Base-by-base conservation (phyloP, 1,284 basidiomycete genomes). In the Ustilago hordei region DNA sequence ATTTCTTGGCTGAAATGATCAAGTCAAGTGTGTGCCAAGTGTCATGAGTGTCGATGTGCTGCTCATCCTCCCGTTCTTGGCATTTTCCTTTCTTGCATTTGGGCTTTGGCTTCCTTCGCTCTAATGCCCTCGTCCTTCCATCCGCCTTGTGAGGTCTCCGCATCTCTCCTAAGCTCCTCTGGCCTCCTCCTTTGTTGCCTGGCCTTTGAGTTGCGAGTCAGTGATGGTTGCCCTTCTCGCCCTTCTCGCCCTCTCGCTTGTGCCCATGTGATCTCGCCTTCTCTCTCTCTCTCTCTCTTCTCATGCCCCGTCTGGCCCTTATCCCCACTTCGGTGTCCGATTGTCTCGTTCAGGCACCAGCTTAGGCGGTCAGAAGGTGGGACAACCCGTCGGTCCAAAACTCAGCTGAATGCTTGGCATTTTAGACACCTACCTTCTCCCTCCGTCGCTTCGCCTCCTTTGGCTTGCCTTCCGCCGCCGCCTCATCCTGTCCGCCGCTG, bases 321-420 rank as follows among this genome's bases (percentile, higher is more conserved):
- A 38, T 45, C 19, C 31, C 55, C 23, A 23, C 35, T n/a, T 55
- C 15, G 8, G 13, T 38, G 38, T 56, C 13, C 28, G n/a, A n/a
- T 39, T 28, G 15, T 23, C 15, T 38, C 32, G 28, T 41, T 32
- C 55, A 43, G n/a, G 45, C 8, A 23, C 43, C 41, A 48, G 43
- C 8, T 28, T 31, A 19, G 13, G 15, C 48, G 11, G 28, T 6
- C 48, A 50, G 48, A 56, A 53, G 38, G 11, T 19, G 39, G 31
- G 32, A 56, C 35, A 23, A 35, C n/a, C 55, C 55, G 55, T 56
- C 55, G 55, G 55, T 56, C 55, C 55, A 56, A 36, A 56, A 43
- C 38, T 56, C 38, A 56, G 55, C 36, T 56, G 17, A 12, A n/a
- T n/a, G n/a, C 55, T 59, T 48, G 41, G 57, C 57, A 47, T 45